A percentile compares a stretch with the other conserved stretches of the same genome.
phyloP scores from a whole-genome alignment of 169 alveolate genomes.

The Eimeria mitis region DNA sequence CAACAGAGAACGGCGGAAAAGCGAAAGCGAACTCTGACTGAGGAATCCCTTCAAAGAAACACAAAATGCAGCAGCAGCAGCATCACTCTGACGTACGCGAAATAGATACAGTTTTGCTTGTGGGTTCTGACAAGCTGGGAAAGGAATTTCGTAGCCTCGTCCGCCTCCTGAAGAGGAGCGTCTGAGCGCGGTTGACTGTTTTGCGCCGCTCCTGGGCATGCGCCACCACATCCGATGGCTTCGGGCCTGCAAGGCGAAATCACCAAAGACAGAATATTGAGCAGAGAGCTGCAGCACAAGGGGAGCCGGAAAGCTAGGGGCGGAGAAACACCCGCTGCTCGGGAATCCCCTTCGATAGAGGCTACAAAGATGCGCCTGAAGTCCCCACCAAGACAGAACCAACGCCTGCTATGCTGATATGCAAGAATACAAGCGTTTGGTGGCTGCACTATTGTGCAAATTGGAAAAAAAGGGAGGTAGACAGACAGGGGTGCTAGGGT shows the following conservation, averaged over 20 bases:
- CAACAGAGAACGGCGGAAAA: background rate
- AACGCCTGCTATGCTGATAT: background rate
- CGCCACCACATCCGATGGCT: constrained; percentile 14
- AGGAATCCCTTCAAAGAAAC: background rate
- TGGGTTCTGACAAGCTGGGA: constrained; percentile 54
- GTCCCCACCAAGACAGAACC: background rate
- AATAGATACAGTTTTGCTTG: constrained; percentile 32
- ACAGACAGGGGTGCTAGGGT: background rate
- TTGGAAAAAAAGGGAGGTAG: background rate
- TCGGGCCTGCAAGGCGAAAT: background rate
- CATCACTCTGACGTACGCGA: background rate
- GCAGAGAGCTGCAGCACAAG: background rate
- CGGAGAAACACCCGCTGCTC: background rate
- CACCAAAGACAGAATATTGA: background rate
- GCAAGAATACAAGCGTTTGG: background rate
- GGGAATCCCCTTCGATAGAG: background rate
- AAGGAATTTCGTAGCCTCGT: constrained; percentile 32
- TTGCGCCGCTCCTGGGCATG: constrained; percentile 67
- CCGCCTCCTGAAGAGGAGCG: constrained; percentile 69
- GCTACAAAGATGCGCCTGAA: background rate
- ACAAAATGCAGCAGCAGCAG: background rate
- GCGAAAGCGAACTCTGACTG: background rate
- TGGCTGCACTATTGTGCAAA: background rate
- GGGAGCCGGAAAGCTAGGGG: background rate
- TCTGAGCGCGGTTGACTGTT: constrained; percentile 48